Conservation (phyloP, 352 stramenopile genomes). For the Globisporangium abappressorium region DNA sequence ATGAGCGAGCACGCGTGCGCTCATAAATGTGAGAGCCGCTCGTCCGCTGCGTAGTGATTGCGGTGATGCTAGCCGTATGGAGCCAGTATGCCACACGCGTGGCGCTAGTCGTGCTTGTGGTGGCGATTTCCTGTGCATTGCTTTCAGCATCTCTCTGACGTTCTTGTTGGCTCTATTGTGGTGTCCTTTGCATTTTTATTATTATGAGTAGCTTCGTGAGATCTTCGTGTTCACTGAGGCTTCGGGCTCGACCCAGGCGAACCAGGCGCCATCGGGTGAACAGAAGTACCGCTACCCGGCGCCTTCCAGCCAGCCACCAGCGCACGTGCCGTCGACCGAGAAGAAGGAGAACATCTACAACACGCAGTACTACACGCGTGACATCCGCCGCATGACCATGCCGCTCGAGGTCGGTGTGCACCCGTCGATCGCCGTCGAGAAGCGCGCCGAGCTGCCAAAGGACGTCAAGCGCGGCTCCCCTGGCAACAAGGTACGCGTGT, state of each 20-base stretch:
- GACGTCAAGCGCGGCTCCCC: slow-evolving; percentile 67
- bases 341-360: slow-evolving; percentile 84
- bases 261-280: slow-evolving; percentile 59
- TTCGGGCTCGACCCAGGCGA: slow-evolving; percentile 67
- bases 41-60: not conserved
- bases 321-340: slow-evolving; percentile 68
- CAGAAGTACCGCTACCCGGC: slow-evolving; percentile 80
- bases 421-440: slow-evolving; percentile 57
- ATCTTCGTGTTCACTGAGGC: slow-evolving; percentile 78
- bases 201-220: slow-evolving; percentile 59
- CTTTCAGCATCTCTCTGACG: not conserved
- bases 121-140: not conserved
- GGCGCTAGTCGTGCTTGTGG: not conserved
- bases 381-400: slow-evolving; percentile 69
- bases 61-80: not conserved
- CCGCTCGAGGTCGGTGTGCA: slow-evolving; percentile 70
- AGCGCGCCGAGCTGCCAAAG: slow-evolving; percentile 60
- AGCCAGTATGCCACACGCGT: too few relatives aligned
- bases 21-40: not conserved
- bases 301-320: slow-evolving; percentile 62
- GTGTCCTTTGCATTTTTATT: not conserved
- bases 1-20: not conserved
- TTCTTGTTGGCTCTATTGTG: not conserved
- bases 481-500: slow-evolving; percentile 60
- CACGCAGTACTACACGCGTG: slow-evolving; percentile 88